phyloP scores from a whole-genome alignment of 345 rosid genomes.

The Rubroshorea leprosula region DNA sequence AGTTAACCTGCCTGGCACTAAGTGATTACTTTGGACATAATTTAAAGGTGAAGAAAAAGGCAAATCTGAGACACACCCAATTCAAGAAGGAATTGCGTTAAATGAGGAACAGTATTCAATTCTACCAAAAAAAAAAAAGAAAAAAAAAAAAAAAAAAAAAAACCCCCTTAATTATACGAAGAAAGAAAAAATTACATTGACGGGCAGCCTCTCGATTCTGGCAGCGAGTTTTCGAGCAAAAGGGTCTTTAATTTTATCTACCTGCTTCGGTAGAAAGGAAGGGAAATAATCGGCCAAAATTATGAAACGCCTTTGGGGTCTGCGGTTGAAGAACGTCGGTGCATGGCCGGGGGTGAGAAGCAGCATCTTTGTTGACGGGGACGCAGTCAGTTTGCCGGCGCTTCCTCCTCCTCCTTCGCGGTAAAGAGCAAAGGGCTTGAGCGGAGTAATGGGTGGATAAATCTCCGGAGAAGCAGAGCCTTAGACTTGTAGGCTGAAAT shows the following conservation, averaged over 20 bases:
- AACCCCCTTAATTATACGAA: background rate
- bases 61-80: no score
- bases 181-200: conserved; percentile 14
- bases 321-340: background rate
- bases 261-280: conserved; percentile 55
- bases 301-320: conserved; percentile 16
- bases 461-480: no score
- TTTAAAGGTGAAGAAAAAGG: no score
- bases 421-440: no score
- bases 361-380: conserved; percentile 29
- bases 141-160: background rate
- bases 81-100: no score
- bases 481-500: no score
- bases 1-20: conserved; percentile 40
- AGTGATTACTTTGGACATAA: background rate
- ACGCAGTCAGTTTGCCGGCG: no score
- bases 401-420: no score
- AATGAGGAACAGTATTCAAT: no score
- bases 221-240: conserved; percentile 57
- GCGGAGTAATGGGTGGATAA: no score
- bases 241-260: conserved; percentile 43
- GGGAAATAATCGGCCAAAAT: conserved; percentile 33
- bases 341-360: conserved; percentile 15
- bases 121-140: background rate
- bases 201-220: conserved; percentile 59